phyloP scores from a whole-genome alignment of 2,329 filamentous ascomycete genomes.

The Pseudogymnoascus sp. region DNA sequence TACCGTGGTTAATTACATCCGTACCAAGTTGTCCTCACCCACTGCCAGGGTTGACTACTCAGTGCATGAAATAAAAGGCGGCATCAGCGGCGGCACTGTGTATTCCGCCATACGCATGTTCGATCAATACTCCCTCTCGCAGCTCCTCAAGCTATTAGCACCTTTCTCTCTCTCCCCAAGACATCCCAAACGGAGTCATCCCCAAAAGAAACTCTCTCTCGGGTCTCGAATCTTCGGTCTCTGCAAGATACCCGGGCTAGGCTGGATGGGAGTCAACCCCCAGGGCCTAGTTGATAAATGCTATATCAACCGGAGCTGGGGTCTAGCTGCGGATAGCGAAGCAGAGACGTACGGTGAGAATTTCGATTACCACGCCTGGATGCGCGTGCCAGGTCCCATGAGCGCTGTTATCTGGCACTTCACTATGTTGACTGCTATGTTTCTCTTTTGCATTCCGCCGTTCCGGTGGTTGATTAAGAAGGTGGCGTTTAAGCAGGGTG shows the following conservation, averaged over 20 bases:
- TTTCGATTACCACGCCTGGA: slow-evolving; percentile 51
- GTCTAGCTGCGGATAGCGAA: slow-evolving; percentile 36
- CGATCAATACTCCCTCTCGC: slow-evolving; percentile 42
- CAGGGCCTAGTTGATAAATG: slow-evolving; percentile 44
- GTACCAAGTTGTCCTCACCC: slow-evolving; percentile 41
- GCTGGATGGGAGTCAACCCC: slow-evolving; percentile 47
- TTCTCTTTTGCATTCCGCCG: slow-evolving; percentile 33
- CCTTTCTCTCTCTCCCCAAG: slow-evolving; percentile 55
- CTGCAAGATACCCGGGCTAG: slow-evolving; percentile 44
- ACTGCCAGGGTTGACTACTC: slow-evolving; percentile 50
- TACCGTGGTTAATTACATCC: slow-evolving; percentile 42
- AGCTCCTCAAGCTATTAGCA: slow-evolving; percentile 13
- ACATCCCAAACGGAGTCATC: slow-evolving; percentile 27
- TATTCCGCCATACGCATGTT: slow-evolving; percentile 56
- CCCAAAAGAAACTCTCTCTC: slow-evolving; percentile 19
- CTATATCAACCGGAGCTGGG: slow-evolving; percentile 58
- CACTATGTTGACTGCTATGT: slow-evolving; percentile 35
- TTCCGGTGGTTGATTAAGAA: slow-evolving; percentile 38
- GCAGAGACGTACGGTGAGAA: slow-evolving; percentile 51
- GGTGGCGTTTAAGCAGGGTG: slow-evolving; percentile 45
- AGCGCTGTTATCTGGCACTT: slow-evolving; percentile 45
- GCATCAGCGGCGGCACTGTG: slow-evolving; percentile 50
- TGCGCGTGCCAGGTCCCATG: slow-evolving; percentile 43
- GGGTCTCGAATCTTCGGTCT: slow-evolving; percentile 39
- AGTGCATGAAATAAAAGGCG: slow-evolving; percentile 31